Base-by-base conservation (phyloP, 2,329 filamentous ascomycete species). In the Blastomyces gilchristii region DNA sequence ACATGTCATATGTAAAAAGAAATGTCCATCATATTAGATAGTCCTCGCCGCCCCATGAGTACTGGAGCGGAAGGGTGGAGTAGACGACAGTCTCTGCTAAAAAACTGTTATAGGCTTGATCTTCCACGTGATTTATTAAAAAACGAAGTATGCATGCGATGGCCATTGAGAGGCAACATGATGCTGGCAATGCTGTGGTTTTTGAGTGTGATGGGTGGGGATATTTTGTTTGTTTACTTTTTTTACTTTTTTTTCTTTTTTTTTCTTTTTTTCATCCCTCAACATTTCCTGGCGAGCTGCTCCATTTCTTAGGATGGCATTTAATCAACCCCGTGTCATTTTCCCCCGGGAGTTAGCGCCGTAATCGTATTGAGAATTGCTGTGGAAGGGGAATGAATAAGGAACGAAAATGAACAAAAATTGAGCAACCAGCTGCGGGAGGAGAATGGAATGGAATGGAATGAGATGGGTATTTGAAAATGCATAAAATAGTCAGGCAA, bases 11-110 rank as follows among this genome's bases (percentile, higher is more conserved):
- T 18, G 11, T 16, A 45, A 61, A 53, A 57, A 6, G 16, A 25
- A 31, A 77, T 78, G 76, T 78, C 69, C 76, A 76, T 78, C 76
- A 71, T 75, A 73, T 43, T 73, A 76, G 73, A 74, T 73, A 78
- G 76, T 78, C 76, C 77, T 76, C 57, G 71, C 71, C 68, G 73
- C 71, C 72, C 74, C 69, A 77, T 68, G 45, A 64, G 70, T 63
- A 64, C 52, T 69, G 62, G 70, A 76, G 73, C 73, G 75, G 73
- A 74, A 78, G 77, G 77, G 77, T 78, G 77, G 77, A 78, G 76
- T 77, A 77, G 76, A 78, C 77, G 77, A 63, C 64, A 76, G 75
- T 76, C 71, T 70, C 76, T 78, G 77, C 77, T 78, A 68, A 78
- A 77, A 78, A 78, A 76, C 76, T 75, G 76, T 73, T 73, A 73